Conservation (phyloP, 192 early-diverging fungal genomes). For the Coemansia sp. region DNA sequence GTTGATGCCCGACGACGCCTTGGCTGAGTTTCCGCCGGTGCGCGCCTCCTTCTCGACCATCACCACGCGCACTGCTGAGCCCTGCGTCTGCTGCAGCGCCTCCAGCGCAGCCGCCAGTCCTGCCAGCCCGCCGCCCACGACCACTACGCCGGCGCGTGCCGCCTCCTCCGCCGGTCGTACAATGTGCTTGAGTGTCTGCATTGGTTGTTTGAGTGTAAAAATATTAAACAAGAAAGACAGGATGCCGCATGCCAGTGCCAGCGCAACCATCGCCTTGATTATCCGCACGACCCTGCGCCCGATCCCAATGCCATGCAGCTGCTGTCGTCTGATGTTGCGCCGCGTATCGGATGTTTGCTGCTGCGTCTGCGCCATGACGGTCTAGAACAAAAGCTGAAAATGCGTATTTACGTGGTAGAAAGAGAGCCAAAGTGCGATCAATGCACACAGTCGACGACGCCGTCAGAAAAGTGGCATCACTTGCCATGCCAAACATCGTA, state of each 20-base stretch:
- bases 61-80: conserved; percentile 12
- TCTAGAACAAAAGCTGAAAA: background rate
- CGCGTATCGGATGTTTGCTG: background rate
- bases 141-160: conserved; percentile 19
- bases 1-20: conserved; percentile 98
- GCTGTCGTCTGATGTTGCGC: background rate
- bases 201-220: background rate
- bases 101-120: conserved; percentile 41
- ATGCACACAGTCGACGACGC: too few species aligned
- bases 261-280: background rate
- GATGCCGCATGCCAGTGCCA: background rate
- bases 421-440: background rate
- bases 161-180: conserved; percentile 3
- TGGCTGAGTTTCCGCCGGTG: conserved; percentile 87
- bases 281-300: background rate
- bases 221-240: background rate
- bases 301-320: background rate
- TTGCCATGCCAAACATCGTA: too few species aligned
- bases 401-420: too few species aligned
- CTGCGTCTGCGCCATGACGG: background rate
- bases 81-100: conserved; percentile 30
- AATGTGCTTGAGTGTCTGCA: background rate
- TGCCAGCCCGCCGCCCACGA: conserved; percentile 40
- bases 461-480: too few species aligned
- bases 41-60: conserved; percentile 41